Base-by-base conservation (phyloP, 352 stramenopile genomes). In the Pythium phragmitis region DNA sequence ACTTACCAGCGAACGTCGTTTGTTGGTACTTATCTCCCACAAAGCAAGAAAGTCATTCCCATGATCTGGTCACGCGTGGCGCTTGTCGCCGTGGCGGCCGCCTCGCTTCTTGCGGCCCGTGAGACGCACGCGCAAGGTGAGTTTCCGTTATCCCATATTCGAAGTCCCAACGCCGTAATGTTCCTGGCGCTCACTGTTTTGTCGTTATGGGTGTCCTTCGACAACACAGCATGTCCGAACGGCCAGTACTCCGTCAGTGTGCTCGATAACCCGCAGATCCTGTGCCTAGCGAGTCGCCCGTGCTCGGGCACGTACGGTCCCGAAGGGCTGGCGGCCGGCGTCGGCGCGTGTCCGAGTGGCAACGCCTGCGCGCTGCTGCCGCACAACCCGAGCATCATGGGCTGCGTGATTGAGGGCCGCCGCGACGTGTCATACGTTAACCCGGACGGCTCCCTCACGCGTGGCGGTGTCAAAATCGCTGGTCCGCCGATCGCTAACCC, bases 351-450 rank as follows among this genome's bases (percentile, higher is more conserved):
- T 45, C 83, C 83, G 1, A 67, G 61, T 4, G 73, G 72, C 34
- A 76, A 78, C 16, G 78, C 67, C 49, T 92, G 83, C 54, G 83
- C 81, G 19, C 69, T 90, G 33, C 69, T 90, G 45, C 83, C 83
- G 0, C 58, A 75, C 0, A 67, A 84, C 52, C 78, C 79, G 26
- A 67, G 67, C 13, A 83, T 90, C 59, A 92, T 92, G 83, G 79
- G 77, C 61, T 92, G 83, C 59, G 81, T 88, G 1, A 19, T 67
- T 9, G 50, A 61, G 2, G 80, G 79, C 2, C 81, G 79, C 41
- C 53, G 59, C 14, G 81, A 89, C 59, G 73, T 92, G 51, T 73
- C 77, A 33, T 92, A 90, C 58, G 79, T 92, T 17, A 89, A 92
- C 51, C 70, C 72, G 17, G 83, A 92, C 69, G 81, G 80, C 59